These are phyloP conservation scores for Verbascum thapsus DNA, from an alignment of 257 asterid genomes.

Conservation along the genomic window DNA sequence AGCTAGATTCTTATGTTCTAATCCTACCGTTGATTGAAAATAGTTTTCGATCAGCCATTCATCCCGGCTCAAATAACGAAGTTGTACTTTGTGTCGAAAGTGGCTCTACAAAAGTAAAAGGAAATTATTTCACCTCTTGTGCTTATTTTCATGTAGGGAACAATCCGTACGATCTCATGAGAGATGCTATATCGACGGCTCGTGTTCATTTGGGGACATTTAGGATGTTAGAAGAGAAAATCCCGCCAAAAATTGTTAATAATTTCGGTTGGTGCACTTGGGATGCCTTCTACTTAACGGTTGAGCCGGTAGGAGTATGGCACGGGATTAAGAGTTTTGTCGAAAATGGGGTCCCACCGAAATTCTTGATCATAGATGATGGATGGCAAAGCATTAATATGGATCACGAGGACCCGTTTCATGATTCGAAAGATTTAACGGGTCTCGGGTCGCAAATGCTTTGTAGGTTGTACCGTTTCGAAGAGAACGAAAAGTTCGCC, in stretches of 20 bases:
- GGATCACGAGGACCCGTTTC: conserved; percentile 45
- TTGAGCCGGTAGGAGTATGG: conserved; percentile 49
- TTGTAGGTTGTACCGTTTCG: conserved; percentile 40
- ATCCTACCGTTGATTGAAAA: conserved; percentile 44
- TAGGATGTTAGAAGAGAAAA: conserved; percentile 45
- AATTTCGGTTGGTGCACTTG: conserved; percentile 55
- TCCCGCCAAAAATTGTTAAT: conserved; percentile 32
- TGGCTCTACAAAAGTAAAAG: conserved; percentile 45
- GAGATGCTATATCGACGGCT: conserved; percentile 32
- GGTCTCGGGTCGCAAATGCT: conserved; percentile 50
- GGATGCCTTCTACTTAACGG: conserved; percentile 53
- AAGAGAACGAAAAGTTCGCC: conserved; percentile 45
- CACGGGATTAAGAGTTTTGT: conserved; percentile 37
- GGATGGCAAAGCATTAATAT: conserved; percentile 58
- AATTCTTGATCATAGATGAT: conserved; percentile 46
- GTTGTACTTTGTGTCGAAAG: conserved; percentile 40
- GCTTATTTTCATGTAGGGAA: conserved; percentile 38
- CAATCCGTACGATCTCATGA: conserved; percentile 43
- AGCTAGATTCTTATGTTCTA: conserved; percentile 36
- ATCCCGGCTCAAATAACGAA: conserved; percentile 37
- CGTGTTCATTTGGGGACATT: conserved; percentile 45
- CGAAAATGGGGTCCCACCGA: conserved; percentile 38
- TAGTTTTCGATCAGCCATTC: conserved; percentile 41
- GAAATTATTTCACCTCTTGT: conserved; percentile 29
- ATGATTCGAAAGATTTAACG: conserved; percentile 34